phyloP scores from a whole-genome alignment of 441 rosid species.

The Gossypium laxum region DNA sequence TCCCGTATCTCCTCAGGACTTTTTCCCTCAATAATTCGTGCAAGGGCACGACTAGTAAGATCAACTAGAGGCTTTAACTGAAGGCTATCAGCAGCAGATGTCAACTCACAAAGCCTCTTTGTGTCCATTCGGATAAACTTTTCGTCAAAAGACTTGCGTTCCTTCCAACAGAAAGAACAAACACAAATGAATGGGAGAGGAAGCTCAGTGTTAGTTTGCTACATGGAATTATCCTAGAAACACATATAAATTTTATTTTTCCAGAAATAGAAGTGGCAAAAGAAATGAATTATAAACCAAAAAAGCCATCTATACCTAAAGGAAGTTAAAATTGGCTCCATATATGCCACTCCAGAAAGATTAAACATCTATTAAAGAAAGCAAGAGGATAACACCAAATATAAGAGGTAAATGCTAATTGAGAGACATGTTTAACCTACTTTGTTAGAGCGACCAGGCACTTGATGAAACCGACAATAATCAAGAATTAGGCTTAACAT shows the following conservation, averaged over 20 bases:
- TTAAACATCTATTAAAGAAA: conserved; percentile 3
- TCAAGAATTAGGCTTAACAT: conserved; percentile 57
- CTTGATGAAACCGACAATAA: conserved; percentile 69
- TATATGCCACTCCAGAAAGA: conserved; percentile 8
- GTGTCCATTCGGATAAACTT: conserved; percentile 66
- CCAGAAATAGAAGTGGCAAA: not conserved
- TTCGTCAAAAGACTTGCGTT: conserved; percentile 57
- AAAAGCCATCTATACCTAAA: conserved; percentile 11
- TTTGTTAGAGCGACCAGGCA: conserved; percentile 60
- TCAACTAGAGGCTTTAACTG: conserved; percentile 65
- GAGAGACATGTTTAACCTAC: conserved; percentile 34
- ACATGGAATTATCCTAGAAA: not conserved
- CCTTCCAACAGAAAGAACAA: conserved; percentile 24
- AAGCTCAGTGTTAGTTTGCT: not conserved
- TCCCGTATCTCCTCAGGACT: conserved; percentile 68
- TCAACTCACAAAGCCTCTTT: conserved; percentile 62
- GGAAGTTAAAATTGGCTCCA: conserved; percentile 3
- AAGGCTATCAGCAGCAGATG: conserved; percentile 71
- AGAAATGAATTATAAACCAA: not conserved
- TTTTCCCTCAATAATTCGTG: conserved; percentile 62
- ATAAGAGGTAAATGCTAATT: conserved; percentile 15
- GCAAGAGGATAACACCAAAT: conserved; percentile 14
- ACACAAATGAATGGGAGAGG: conserved; percentile 1
- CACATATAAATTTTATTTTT: not conserved
- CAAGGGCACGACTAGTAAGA: conserved; percentile 69